Evolutionary conservation across 805 yeast genomes (phyloP).

Genomic region (Saccharomyces paradoxus): DNA sequence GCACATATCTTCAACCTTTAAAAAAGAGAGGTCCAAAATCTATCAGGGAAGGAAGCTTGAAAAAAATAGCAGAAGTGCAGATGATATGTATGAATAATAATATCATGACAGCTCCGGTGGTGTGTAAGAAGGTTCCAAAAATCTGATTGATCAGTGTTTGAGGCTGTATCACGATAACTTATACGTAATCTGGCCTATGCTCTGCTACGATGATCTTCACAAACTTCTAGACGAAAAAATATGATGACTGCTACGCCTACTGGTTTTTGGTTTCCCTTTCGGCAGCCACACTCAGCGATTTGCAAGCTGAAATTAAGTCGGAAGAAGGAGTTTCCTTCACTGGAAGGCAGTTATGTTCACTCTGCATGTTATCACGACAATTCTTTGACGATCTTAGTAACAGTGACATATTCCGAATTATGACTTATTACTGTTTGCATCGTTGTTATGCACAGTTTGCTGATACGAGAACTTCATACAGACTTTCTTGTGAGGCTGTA

Average conservation of each 20-base stretch:
- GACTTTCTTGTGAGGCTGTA: not conserved
- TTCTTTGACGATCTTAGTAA: slow-evolving; percentile 61
- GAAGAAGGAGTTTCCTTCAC: slow-evolving; percentile 75
- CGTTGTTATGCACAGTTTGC: too few relatives aligned
- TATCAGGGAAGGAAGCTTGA: not conserved
- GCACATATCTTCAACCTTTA: not conserved
- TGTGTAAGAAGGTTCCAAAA: not conserved
- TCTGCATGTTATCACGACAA: slow-evolving; percentile 94
- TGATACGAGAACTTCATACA: too few relatives aligned
- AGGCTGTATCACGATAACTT: not conserved
- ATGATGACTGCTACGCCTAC: not conserved
- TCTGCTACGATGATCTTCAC: not conserved
- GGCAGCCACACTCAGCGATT: slow-evolving; percentile 36
- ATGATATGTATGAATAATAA: too few relatives aligned
- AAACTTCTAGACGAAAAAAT: not conserved
- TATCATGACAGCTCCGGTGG: too few relatives aligned
- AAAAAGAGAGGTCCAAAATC: not conserved
- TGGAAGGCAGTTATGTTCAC: slow-evolving; percentile 41
- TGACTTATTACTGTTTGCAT: too few relatives aligned
- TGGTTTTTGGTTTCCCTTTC: not conserved
- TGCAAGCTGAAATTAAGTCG: slow-evolving; percentile 62
- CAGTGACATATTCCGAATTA: not conserved
- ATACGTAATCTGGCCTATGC: not conserved
- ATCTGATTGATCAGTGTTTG: not conserved
- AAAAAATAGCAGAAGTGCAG: not conserved